Evolutionary conservation across 2,329 filamentous ascomycete species (phyloP), one percentile per base, ranked within the genome.

Genomic region (Xylariales sp.): DNA sequence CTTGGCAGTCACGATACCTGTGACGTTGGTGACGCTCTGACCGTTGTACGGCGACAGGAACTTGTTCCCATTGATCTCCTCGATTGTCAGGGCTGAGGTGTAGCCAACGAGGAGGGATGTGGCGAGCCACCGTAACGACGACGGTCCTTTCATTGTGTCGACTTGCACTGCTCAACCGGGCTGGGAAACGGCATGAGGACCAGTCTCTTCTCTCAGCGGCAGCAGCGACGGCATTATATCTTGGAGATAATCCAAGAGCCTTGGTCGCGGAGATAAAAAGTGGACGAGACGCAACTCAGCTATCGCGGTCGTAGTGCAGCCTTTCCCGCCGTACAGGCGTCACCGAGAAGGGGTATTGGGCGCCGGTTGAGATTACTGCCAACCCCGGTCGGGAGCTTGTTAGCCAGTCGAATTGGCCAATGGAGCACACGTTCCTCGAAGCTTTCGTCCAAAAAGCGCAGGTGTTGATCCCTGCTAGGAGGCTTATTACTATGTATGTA

Each of bases 1-100:
- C 54, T 79, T 80, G 24, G 81, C 83, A 14, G 80, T 82, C 12
- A 87, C 71, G 9, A 86, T 62, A 27, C 83, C 83, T 24, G 72
- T 71, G 42, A 87, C 69, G 43, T 74, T 74, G 16, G 69, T 71
- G 38, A 86, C 75, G 5, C 61, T 63, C 55, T 79, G 62, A 36
- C 74, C 74, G 7, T 66, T 66, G 57, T 76, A 76, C 0, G 80
- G 73, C 12, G 83, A 86, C 35, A 84, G 58, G 60, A 76, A 86
- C 16, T 61, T 70, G 53, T 78, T 70, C 49, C 82, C 82, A 51
- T 84, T 86, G 69, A 86, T 84, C 52, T 81, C 66, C 44, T 70
- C 66, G 51, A 82, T 79, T 44, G 71, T 72, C 42, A 54, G 45
- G 4, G 50, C 55, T 15, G 46, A 44, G 24, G 32, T 37, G 38